These are phyloP conservation scores for Gentiana dahurica DNA, from an alignment of 257 asterid genomes.

Conservation along the genomic window DNA sequence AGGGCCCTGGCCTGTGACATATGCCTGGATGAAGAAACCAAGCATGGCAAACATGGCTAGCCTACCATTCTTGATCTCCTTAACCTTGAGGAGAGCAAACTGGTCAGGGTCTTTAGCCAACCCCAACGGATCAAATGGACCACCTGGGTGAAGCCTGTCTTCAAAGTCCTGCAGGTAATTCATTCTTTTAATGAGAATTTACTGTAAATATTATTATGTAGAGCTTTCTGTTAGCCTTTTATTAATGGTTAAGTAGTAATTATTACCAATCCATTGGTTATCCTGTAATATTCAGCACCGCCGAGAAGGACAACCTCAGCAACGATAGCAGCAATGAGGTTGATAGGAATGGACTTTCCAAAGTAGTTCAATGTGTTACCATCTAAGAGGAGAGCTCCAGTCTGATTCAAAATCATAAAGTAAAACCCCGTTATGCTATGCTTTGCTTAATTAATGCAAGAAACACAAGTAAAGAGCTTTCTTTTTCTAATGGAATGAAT, in stretches of 20 bases:
- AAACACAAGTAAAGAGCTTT: neutral
- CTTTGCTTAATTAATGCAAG: too few species aligned
- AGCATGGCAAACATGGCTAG: slow-evolving; percentile 94
- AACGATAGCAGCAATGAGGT: slow-evolving; percentile 63
- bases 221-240: too few species aligned
- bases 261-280: slow-evolving; percentile 70
- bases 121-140: slow-evolving; percentile 92
- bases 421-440: neutral
- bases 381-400: slow-evolving; percentile 92
- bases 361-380: slow-evolving; percentile 94
- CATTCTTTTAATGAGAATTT: neutral
- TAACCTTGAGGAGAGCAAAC: slow-evolving; percentile 85
- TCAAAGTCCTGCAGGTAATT: slow-evolving; percentile 46
- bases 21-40: slow-evolving; percentile 92
- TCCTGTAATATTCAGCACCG: slow-evolving; percentile 95
- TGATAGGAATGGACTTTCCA: slow-evolving; percentile 88
- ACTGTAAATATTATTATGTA: neutral
- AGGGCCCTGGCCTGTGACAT: slow-evolving; percentile 87
- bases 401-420: slow-evolving; percentile 23
- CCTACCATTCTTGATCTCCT: slow-evolving; percentile 92
- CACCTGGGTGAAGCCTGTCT: slow-evolving; percentile 98
- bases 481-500: neutral
- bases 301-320: slow-evolving; percentile 93
- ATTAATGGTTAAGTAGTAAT: neutral
- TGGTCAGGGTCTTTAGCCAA: slow-evolving; percentile 91